Evolutionary conservation across 371 early-diverging fungal species (phyloP), one percentile per base, ranked within the genome.

Genomic region (Syncephalis plumigaleata): DNA sequence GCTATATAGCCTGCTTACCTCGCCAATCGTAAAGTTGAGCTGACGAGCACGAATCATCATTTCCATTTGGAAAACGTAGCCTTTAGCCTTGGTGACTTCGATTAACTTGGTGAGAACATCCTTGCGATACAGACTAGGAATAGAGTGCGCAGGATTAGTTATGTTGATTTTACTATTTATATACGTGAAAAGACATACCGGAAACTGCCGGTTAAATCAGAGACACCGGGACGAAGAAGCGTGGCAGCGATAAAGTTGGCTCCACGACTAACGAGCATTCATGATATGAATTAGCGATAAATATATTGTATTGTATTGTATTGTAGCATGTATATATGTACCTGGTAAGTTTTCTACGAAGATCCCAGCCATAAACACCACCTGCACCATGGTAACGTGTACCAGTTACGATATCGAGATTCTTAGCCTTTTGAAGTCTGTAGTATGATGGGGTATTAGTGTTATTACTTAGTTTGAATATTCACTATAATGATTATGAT

Each of bases 11-110:
- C 17, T 9, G 9, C 51, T 27, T 48, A 63, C 64, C 58, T 99
- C 98, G 20, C 81, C 91, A 39, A 99, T 87, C 15, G 75, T 67
- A 55, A 65, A 90, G 47, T 79, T 73, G 61, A 90, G 77, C 66
- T 91, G 88, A 56, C 87, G 71, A 36, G 98, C 98, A 31, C 96
- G 79, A 15, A 92, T 89, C 79, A 99, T 96, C 84, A 98, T 90
- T 63, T 99, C 99, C 98, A 98, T 97, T 64, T 99, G 99, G 71
- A 98, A 96, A 3, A 98, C 94, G 59, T 97, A 99, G 5, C 99
- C 98, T 62, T 91, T 90, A 36, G 93, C 84, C 18, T 82, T 71
- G 3, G 88, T 88, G 3, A 81, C 82, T 26, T 78, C 62, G 53
- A 98, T 90, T 54, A 98, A 67, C 50, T 77, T 66, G 45, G 75